Percentiles rank a stretch among this genome's conserved stretches.
Evolutionary conservation across 306 rosid genomes (phyloP).

Genomic region (Oxytropis ochrocephala): DNA sequence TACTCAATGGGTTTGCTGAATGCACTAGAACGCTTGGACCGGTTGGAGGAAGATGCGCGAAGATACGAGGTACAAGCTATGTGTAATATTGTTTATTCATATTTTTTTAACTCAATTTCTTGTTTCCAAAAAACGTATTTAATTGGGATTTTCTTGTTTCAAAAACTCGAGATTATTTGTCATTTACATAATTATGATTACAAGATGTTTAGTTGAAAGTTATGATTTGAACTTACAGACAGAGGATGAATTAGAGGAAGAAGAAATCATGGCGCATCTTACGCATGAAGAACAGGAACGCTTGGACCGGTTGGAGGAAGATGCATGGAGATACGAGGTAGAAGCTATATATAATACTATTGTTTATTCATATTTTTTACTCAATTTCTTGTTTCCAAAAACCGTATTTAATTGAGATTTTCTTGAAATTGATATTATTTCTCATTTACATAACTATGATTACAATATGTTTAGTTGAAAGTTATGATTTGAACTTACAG

Average conservation of each 20-base stretch:
- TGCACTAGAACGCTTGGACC: neutral
- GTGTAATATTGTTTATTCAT: too few relatives aligned
- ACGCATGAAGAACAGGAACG: too few relatives aligned
- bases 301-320: neutral
- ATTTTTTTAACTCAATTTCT: too few relatives aligned
- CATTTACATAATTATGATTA: neutral
- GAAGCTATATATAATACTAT: neutral
- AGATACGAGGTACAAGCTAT: conserved; percentile 21
- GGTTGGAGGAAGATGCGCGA: neutral
- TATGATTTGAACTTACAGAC: neutral
- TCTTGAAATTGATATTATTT: too few relatives aligned
- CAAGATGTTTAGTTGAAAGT: neutral
- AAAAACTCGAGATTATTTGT: too few relatives aligned
- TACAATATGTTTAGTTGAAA: neutral
- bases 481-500: neutral
- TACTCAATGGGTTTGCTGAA: neutral
- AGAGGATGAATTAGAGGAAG: neutral
- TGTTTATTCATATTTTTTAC: too few relatives aligned
- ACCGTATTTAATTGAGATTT: too few relatives aligned
- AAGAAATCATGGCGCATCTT: neutral
- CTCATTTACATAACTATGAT: neutral
- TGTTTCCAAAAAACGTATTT: too few relatives aligned
- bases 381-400: too few relatives aligned
- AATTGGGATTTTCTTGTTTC: too few relatives aligned
- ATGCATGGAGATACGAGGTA: conserved; percentile 25